A percentile compares a stretch with the other conserved stretches of the same genome.
Conservation (phyloP, 177 flowering plant species). For the Vitis hybrid region DNA sequence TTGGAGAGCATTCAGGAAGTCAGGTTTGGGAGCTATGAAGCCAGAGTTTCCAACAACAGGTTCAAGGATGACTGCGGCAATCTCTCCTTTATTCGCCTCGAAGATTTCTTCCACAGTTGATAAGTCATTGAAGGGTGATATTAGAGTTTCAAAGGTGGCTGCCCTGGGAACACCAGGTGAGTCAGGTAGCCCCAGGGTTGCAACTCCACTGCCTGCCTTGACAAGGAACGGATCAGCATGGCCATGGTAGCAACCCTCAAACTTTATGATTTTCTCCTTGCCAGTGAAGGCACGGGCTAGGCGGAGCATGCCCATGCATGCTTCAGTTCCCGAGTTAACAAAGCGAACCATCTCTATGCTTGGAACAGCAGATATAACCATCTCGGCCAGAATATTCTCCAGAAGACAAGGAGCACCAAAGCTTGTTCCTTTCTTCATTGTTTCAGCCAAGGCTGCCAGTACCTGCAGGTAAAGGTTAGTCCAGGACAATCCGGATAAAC, state of each 20-base stretch:
- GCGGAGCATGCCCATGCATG: slow-evolving; percentile 91
- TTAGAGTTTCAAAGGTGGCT: slow-evolving; percentile 76
- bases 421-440: slow-evolving; percentile 97
- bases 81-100: slow-evolving; percentile 61
- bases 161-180: slow-evolving; percentile 92
- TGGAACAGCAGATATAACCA: slow-evolving; percentile 93
- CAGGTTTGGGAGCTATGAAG: slow-evolving; percentile 72
- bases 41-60: slow-evolving; percentile 94
- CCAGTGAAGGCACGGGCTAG: slow-evolving; percentile 88
- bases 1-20: slow-evolving; percentile 56
- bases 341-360: slow-evolving; percentile 95
- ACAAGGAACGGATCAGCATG: slow-evolving; percentile 92
- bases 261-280: slow-evolving; percentile 64
- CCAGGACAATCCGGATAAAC: background rate
- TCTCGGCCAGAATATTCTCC: slow-evolving; percentile 81
- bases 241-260: slow-evolving; percentile 97
- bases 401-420: slow-evolving; percentile 95
- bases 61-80: slow-evolving; percentile 84
- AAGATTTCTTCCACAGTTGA: slow-evolving; percentile 57
- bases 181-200: slow-evolving; percentile 90
- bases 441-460: slow-evolving; percentile 79
- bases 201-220: slow-evolving; percentile 95
- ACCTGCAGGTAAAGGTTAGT: slow-evolving; percentile 46
- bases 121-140: slow-evolving; percentile 74
- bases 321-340: slow-evolving; percentile 97